Base-by-base conservation (phyloP, 1,139 yeast genomes). In the Nematodospora anomalae region DNA sequence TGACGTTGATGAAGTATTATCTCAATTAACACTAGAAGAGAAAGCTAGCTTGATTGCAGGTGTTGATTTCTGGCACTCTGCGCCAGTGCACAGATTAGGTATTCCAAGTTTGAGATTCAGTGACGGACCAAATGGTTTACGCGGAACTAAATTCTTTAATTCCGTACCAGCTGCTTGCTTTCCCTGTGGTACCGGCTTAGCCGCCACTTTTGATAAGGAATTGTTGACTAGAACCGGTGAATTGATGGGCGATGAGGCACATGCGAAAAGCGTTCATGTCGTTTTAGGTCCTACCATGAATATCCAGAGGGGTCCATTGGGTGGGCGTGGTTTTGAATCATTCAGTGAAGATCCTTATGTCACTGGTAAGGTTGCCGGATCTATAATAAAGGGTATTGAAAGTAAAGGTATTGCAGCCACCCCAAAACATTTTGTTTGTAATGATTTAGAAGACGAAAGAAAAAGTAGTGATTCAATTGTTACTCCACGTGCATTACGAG, bases 371-470 rank as follows among this genome's bases (percentile, higher is more conserved):
- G 56, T 58, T 9, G 57, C 67, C 18, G 51, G 53, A 5, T 37
- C 57, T 11, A 50, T 63, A 24, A 51, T 63, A 30, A 53, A 54
- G 30, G 67, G 69, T 15, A 60, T 62, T 36, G 67, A 63, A 44
- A 43, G 42, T 34, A 44, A 49, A 35, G 42, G 74, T 20, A 60
- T 79, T 43, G 75, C 71, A 35, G 82, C 83, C 5, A 71, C 81
- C 16, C 65, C 78, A 44, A 79, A 79, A 58, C 83, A 79, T 53
- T 79, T 55, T 55, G 79, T 76, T 22, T 72, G 80, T 52, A 79
- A 79, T 47, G 85, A 80, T 52, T 67, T 72, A 47, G 86, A 80
- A 50, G 70, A 76, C 43, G 76, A 76, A 47, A 61, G 85, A 37
- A 66, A 64, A 40, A 63, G 72, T 1, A 64, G 73, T 23, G 71